Evolutionary conservation across 208 protist species (phyloP), one percentile per base, ranked within the genome.

Genomic region (Vickermania spadyakhi): DNA sequence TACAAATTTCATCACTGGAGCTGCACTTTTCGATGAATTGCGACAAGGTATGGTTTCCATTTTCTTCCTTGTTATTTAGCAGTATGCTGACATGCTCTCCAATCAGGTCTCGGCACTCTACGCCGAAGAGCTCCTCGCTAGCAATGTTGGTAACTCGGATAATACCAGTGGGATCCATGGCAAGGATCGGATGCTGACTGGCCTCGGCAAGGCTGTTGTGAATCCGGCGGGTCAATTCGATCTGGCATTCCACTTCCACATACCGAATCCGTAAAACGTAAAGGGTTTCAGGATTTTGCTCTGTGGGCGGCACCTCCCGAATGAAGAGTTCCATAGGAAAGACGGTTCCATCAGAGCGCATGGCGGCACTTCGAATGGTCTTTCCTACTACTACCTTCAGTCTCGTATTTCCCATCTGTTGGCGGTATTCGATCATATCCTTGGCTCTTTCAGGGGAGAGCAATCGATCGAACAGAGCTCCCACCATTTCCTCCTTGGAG

Each of bases 391-490:
- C 30, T 25, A 51, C 54, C 11, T 5, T 27, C 13, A 30, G 18
- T 21, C 25, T 28, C 31, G 50, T 22, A 18, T 2, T 52, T 52
- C 42, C 51, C 21, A 29, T 36, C 2, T n/a, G 28, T 5, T 68
- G 31, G n/a, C 62, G 58, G 51, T 79, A 85, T 22, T 51, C 31
- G 52, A 51, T 42, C 3, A 85, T 55, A 57, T 74, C 81, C 13
- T 31, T 21, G 59, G 70, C 65, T 51, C 81, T 75, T 28, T 68
- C 7, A 25, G 0, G 7, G 0, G 58, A 70, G 22, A 80, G 56
- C 13, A 86, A 42, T 28, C 80, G 70, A 26, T 58, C 70, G 13
- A 86, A 64, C 52, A 83, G 73, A 29, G 69, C 70, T 22, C 72
- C 72, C 23, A 73, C 5, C 53, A 78, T 63, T 36, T 78, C 61